A percentile compares a stretch with the other conserved stretches of the same genome.
These are phyloP conservation scores for Colletotrichum chlorophyti DNA, from an alignment of 2,329 filamentous ascomycete genomes.

Conservation along the genomic window DNA sequence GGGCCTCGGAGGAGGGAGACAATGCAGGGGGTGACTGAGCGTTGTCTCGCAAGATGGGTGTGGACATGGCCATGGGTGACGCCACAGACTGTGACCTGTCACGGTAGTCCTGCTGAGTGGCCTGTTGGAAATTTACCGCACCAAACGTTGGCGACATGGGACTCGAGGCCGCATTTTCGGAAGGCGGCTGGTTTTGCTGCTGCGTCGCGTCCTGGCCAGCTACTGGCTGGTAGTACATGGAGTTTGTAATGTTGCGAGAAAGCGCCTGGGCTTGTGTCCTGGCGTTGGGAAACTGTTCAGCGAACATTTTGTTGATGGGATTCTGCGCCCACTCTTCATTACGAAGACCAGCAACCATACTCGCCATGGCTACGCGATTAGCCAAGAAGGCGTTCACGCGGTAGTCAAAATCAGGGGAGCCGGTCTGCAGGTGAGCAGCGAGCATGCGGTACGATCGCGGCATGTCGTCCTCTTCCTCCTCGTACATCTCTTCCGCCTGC, in stretches of 20 bases:
- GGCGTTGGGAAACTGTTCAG: conserved; percentile 51
- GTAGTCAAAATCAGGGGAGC: conserved; percentile 66
- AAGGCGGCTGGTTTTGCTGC: background rate
- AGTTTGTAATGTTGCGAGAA: conserved; percentile 28
- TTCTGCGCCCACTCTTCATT: conserved; percentile 50
- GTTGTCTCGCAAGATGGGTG: conserved; percentile 14
- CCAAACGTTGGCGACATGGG: conserved; percentile 20
- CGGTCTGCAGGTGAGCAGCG: conserved; percentile 66
- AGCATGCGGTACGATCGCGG: conserved; percentile 71
- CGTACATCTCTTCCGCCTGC: conserved; percentile 92
- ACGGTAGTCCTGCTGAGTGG: conserved; percentile 21
- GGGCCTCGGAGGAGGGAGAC: conserved; percentile 34
- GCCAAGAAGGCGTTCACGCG: conserved; percentile 59
- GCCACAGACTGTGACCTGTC: conserved; percentile 9
- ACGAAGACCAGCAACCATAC: conserved; percentile 41
- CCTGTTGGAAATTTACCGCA: conserved; percentile 29
- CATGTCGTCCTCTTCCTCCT: conserved; percentile 87
- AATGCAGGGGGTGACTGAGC: conserved; percentile 36
- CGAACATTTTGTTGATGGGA: conserved; percentile 55
- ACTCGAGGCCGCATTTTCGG: background rate
- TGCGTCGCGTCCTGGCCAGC: background rate
- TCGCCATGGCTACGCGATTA: conserved; percentile 51
- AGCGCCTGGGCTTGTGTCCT: conserved; percentile 37
- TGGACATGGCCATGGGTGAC: conserved; percentile 31
- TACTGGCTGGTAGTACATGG: conserved; percentile 22